phyloP scores from a whole-genome alignment of 495 filamentous ascomycete species.

The Viridothelium virens region DNA sequence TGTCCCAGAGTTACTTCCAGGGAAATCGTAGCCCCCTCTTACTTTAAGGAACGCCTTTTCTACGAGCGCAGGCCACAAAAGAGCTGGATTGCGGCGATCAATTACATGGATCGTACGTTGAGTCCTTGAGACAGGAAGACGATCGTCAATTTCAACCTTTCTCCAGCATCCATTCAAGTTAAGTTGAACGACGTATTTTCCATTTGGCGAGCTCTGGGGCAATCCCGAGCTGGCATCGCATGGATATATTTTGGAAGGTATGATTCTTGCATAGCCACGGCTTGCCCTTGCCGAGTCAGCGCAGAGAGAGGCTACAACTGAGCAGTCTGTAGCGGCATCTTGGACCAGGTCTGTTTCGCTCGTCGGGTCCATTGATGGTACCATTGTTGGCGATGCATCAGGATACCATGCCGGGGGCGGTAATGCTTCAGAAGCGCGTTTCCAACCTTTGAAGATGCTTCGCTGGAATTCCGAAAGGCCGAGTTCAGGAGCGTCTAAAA shows the following conservation, averaged over 20 bases:
- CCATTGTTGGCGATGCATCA: conserved; percentile 19
- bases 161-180: conserved; percentile 93
- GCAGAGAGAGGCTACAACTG: conserved; percentile 91
- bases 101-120: conserved; percentile 73
- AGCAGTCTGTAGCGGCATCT: conserved; percentile 90
- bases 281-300: conserved; percentile 62
- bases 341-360: conserved; percentile 73
- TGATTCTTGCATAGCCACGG: conserved; percentile 52
- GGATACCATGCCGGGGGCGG: conserved; percentile 30
- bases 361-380: conserved; percentile 48
- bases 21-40: conserved; percentile 93
- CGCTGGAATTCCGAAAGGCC: conserved; percentile 63
- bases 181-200: conserved; percentile 85
- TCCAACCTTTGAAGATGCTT: conserved; percentile 72
- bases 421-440: conserved; percentile 56
- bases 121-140: conserved; percentile 72
- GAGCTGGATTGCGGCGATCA: conserved; percentile 65
- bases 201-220: conserved; percentile 60
- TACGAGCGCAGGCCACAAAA: conserved; percentile 86
- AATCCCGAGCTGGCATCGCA: conserved; percentile 48
- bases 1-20: conserved; percentile 94
- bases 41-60: conserved; percentile 99
- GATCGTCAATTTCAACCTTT: conserved; percentile 82
- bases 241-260: conserved; percentile 65
- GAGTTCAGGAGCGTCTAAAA: conserved; percentile 60